Base-by-base conservation (phyloP, 2,329 filamentous ascomycete genomes). In the Blastomyces silverae region DNA sequence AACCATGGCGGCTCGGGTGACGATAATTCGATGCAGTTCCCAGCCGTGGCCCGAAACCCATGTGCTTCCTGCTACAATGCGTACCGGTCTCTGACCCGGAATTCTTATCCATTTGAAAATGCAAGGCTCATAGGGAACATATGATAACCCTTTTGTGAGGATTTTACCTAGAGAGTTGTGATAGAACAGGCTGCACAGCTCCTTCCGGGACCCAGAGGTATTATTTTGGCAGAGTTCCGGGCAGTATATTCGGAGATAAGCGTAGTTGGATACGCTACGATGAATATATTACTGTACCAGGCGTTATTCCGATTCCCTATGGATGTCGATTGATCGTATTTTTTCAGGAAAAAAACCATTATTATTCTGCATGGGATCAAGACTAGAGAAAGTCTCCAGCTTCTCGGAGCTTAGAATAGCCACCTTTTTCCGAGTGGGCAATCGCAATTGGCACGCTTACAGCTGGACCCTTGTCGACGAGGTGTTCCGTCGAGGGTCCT, bases 381-480 rank as follows among this genome's bases (percentile, higher is more conserved):
- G 8, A 20, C 3, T 11, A 39, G 37, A 46, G 3, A 50, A 39
- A 53, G 25, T 31, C 50, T 53, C 50, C 50, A 53, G 50, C 6
- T 46, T 31, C 15, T 46, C 39, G 15, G 57, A 22, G 57, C 39
- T 25, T 22, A 8, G 57, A 25, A 46, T 44, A 42, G 57, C 13
- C n/a, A 22, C 34, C 22, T 25, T 13, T 39, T 28, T 7, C 39
- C 17, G 5, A 46, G 15, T 2, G 44, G 37, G 25, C 39, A 61
- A 61, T 61, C 58, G 48, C 58, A 50, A 34, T 61, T 61, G 58
- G 44, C 58, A 48, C 28, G 17, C 39, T 4, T 6, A 17, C 20
- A 13, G 25, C 7, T 50, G 59, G 44, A 50, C 44, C 44, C 44
- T 61, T 34, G 58, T 59, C 8, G 7, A 52, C 39, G 39, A 46